Evolutionary conservation across 495 filamentous ascomycete species (phyloP).

Genomic region (Haplographium delicatum): DNA sequence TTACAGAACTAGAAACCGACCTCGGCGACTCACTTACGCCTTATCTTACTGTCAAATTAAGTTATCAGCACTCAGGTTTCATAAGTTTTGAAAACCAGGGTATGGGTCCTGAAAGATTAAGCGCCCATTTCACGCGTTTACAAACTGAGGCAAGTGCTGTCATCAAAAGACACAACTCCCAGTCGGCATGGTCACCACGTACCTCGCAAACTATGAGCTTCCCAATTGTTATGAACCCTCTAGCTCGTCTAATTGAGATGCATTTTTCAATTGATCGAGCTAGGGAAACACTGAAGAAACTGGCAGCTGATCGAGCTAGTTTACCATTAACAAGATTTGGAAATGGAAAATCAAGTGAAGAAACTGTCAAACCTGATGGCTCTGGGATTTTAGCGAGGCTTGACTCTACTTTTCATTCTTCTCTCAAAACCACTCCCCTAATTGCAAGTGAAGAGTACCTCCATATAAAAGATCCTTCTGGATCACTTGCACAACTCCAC

Average conservation of each 20-base stretch:
- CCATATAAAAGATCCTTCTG: slow-evolving; percentile 1
- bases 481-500: slow-evolving; percentile 3
- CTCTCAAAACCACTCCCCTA: background rate
- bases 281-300: slow-evolving; percentile 32
- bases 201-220: slow-evolving; percentile 21
- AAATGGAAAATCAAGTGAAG: slow-evolving; percentile 9
- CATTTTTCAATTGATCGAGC: slow-evolving; percentile 38
- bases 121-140: slow-evolving; percentile 31
- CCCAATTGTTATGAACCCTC: slow-evolving; percentile 27
- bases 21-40: slow-evolving; percentile 35
- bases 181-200: slow-evolving; percentile 34
- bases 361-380: slow-evolving; percentile 12
- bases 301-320: slow-evolving; percentile 17
- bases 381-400: slow-evolving; percentile 14
- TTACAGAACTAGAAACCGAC: slow-evolving; percentile 44
- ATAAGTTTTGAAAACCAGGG: slow-evolving; percentile 14
- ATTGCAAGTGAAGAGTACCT: background rate
- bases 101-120: background rate
- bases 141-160: slow-evolving; percentile 37
- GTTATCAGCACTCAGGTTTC: slow-evolving; percentile 46
- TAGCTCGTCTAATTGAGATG: slow-evolving; percentile 38
- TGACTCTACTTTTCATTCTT: slow-evolving; percentile 12
- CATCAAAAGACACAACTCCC: slow-evolving; percentile 37
- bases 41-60: slow-evolving; percentile 41
- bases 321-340: slow-evolving; percentile 4